Conservation (phyloP, 2,329 filamentous ascomycete genomes). For the Aspergillus sergii region DNA sequence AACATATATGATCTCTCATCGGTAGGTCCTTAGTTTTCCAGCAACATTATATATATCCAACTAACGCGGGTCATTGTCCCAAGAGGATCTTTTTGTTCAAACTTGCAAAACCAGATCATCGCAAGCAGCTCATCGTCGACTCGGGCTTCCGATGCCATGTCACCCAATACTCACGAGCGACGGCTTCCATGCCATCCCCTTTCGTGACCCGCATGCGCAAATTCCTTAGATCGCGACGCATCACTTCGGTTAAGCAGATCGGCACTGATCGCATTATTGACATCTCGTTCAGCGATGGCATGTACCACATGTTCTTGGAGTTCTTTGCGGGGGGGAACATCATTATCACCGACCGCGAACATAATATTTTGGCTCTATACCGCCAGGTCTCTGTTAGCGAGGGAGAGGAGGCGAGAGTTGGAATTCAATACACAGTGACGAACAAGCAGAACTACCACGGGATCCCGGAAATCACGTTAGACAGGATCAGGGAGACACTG, state of each 20-base stretch:
- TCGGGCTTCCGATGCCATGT: slow-evolving; percentile 95
- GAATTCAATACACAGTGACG: slow-evolving; percentile 75
- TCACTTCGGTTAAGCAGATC: slow-evolving; percentile 80
- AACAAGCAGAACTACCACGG: slow-evolving; percentile 82
- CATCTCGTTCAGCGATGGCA: slow-evolving; percentile 87
- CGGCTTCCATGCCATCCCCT: slow-evolving; percentile 77
- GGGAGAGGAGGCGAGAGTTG: slow-evolving; percentile 76
- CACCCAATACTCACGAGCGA: slow-evolving; percentile 85
- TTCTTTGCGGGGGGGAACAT: slow-evolving; percentile 97
- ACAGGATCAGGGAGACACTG: slow-evolving; percentile 70
- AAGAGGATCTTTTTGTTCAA: slow-evolving; percentile 91
- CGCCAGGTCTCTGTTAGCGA: slow-evolving; percentile 79
- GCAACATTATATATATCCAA: neutral
- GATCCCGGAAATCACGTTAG: slow-evolving; percentile 72
- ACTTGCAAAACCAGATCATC: slow-evolving; percentile 85
- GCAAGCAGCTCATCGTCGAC: slow-evolving; percentile 89
- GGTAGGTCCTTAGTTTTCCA: slow-evolving; percentile 38
- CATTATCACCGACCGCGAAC: slow-evolving; percentile 81
- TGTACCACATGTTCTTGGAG: slow-evolving; percentile 84
- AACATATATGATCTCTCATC: slow-evolving; percentile 97
- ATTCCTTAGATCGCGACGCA: slow-evolving; percentile 79
- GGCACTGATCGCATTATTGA: slow-evolving; percentile 94
- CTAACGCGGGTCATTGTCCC: slow-evolving; percentile 9
- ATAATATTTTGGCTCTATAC: slow-evolving; percentile 79
- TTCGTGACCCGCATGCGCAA: slow-evolving; percentile 88